These are phyloP conservation scores for Fusarium phyllophilum DNA, from an alignment of 2,329 filamentous ascomycete species.

Conservation along the genomic window DNA sequence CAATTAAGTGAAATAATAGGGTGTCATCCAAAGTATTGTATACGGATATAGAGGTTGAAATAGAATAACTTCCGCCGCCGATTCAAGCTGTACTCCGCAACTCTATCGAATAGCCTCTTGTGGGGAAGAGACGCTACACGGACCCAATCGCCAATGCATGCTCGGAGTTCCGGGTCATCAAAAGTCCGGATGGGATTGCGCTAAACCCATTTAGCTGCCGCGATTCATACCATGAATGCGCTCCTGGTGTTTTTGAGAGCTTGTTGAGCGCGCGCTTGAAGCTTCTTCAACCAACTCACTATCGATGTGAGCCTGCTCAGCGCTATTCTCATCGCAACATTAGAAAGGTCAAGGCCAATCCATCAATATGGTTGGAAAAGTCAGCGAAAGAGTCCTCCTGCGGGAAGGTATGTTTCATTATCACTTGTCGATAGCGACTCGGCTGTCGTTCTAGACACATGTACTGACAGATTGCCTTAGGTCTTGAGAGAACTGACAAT, in stretches of 20 bases:
- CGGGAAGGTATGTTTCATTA: slow-evolving; percentile 61
- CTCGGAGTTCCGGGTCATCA: slow-evolving; percentile 25
- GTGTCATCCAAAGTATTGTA: neutral
- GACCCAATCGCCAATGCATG: neutral
- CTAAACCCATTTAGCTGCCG: slow-evolving; percentile 33
- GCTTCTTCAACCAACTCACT: slow-evolving; percentile 26
- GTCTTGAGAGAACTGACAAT: slow-evolving; percentile 96
- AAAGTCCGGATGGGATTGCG: neutral
- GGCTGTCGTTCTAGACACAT: slow-evolving; percentile 24
- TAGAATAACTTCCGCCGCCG: neutral
- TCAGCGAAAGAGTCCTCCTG: slow-evolving; percentile 72
- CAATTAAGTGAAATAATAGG: neutral
- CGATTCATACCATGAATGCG: slow-evolving; percentile 37
- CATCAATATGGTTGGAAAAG: slow-evolving; percentile 68
- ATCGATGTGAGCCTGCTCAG: slow-evolving; percentile 39
- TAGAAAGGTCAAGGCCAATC: slow-evolving; percentile 18
- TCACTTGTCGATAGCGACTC: slow-evolving; percentile 14
- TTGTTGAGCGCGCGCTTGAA: slow-evolving; percentile 30
- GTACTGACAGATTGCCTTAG: slow-evolving; percentile 58
- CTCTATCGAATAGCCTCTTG: neutral
- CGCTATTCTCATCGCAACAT: slow-evolving; percentile 17
- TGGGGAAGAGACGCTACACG: neutral
- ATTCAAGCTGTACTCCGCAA: neutral
- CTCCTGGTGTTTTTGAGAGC: slow-evolving; percentile 42
- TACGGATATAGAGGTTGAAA: neutral